Conservation (phyloP, 2,329 filamentous ascomycete genomes). For the Hypomyces rosellus region DNA sequence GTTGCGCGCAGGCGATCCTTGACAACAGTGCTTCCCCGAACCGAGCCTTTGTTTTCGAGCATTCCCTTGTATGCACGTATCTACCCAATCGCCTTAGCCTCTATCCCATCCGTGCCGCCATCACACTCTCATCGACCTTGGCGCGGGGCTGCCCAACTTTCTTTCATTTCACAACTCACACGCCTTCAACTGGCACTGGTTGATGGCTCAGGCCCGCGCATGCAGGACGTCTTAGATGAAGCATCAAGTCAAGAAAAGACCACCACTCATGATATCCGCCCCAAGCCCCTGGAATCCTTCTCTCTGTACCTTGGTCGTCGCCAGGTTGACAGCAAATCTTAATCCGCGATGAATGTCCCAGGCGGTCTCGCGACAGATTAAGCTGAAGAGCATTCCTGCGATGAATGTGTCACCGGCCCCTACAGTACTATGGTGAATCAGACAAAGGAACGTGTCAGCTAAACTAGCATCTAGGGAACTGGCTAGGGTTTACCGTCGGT, state of each 20-base stretch:
- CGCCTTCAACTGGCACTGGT: background rate
- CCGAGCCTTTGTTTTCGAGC: background rate
- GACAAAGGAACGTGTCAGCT: constrained; percentile 8
- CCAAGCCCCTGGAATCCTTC: constrained; percentile 57
- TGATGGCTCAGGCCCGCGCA: background rate
- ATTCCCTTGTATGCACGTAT: background rate
- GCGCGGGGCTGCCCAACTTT: constrained; percentile 5
- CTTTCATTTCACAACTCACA: too few species aligned
- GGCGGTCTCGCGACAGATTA: constrained; percentile 42
- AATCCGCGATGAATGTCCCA: constrained; percentile 46
- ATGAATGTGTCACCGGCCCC: constrained; percentile 73
- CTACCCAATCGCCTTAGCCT: background rate
- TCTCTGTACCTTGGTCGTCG: constrained; percentile 60
- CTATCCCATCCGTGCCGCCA: background rate
- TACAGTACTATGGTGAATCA: constrained; percentile 46
- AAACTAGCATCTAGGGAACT: background rate
- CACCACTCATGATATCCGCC: constrained; percentile 6
- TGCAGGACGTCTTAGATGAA: background rate
- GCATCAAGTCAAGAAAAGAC: constrained; percentile 3
- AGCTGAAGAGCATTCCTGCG: constrained; percentile 60
- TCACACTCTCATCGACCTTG: background rate
- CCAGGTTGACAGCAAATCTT: constrained; percentile 58
- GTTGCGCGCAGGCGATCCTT: too few species aligned
- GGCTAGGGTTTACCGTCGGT: constrained; percentile 1
- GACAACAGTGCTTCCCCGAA: too few species aligned